Evolutionary conservation across 257 asterid species (phyloP).

Genomic region (Mitragyna speciosa): DNA sequence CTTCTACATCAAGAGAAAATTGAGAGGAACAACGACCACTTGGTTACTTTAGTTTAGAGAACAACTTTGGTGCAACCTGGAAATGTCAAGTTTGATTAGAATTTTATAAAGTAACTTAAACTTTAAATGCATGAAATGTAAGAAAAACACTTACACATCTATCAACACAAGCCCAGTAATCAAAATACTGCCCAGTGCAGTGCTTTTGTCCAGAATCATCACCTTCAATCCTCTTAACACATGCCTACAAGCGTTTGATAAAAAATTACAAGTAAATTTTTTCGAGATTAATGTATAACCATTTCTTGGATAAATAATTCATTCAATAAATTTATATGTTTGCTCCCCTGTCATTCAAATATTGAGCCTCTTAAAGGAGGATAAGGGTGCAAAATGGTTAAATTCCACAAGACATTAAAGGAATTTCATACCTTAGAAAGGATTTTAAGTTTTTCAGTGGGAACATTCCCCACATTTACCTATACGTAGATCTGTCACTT

Average conservation of each 20-base stretch:
- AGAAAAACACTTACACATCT: slow-evolving; percentile 26
- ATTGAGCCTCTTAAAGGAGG: too few species aligned
- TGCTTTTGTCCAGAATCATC: slow-evolving; percentile 39
- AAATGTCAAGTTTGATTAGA: background rate
- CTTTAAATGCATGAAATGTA: background rate
- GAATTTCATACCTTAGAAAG: too few species aligned
- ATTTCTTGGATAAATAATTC: too few species aligned
- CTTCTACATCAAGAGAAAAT: too few species aligned
- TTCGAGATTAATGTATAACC: background rate
- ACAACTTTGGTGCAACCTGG: slow-evolving; percentile 4
- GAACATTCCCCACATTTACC: too few species aligned
- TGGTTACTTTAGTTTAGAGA: background rate
- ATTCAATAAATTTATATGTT: too few species aligned
- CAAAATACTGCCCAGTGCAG: slow-evolving; percentile 46
- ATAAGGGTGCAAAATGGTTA: too few species aligned
- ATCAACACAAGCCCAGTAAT: slow-evolving; percentile 37
- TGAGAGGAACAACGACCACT: background rate
- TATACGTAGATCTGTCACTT: too few species aligned
- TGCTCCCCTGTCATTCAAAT: too few species aligned
- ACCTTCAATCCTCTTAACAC: slow-evolving; percentile 53
- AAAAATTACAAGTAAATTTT: background rate
- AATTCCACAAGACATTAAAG: too few species aligned
- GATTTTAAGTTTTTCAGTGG: too few species aligned
- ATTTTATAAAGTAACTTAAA: background rate
- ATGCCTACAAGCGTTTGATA: slow-evolving; percentile 39